phyloP scores from a whole-genome alignment of 1,284 basidiomycete genomes.

The Cryptococcus jaspeensis region DNA sequence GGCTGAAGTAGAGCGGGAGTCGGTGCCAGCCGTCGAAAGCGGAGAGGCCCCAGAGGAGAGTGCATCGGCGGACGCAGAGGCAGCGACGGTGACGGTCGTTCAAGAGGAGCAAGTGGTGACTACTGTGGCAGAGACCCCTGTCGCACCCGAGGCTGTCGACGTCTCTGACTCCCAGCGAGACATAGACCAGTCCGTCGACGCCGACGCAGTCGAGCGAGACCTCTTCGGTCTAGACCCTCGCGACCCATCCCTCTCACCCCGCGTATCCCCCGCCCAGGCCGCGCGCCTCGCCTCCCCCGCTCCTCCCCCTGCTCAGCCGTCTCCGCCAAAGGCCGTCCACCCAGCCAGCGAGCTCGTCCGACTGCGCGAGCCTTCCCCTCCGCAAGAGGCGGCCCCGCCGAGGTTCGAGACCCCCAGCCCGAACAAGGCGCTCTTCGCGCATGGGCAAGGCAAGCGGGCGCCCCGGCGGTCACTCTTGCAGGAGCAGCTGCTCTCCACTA shows the following conservation, averaged over 20 bases:
- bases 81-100: background rate
- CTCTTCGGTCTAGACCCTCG: background rate
- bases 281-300: background rate
- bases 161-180: background rate
- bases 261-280: no score
- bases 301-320: background rate
- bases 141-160: background rate
- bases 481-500: slow-evolving; percentile 13
- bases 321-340: background rate
- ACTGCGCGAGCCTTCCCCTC: slow-evolving; percentile 1
- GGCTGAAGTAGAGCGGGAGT: background rate
- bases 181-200: slow-evolving; percentile 5
- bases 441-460: background rate
- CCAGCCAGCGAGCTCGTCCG: background rate
- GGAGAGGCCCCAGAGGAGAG: background rate
- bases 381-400: background rate
- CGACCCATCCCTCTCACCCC: no score
- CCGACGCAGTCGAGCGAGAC: slow-evolving; percentile 3
- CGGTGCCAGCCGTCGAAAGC: background rate
- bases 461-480: slow-evolving; percentile 9
- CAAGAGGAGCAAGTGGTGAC: background rate
- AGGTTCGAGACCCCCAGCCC: background rate
- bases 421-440: background rate
- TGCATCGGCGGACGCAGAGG: background rate
- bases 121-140: background rate